phyloP scores from a whole-genome alignment of 1,139 yeast species.

The Zygoascus hellenicus region DNA sequence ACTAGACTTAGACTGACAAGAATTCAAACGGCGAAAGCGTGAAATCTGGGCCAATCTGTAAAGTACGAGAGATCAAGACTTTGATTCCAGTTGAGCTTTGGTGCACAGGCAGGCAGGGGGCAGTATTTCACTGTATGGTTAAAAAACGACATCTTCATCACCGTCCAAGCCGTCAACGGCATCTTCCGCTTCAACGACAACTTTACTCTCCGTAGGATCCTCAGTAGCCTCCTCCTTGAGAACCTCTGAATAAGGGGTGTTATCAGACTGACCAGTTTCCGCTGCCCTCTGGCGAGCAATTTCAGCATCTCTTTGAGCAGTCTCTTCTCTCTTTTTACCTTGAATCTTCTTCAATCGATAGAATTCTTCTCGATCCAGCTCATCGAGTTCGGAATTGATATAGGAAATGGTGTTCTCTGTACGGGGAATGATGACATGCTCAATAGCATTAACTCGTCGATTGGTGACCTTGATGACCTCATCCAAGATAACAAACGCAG shows the following conservation, averaged over 20 bases:
- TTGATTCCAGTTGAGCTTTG: too few relatives aligned
- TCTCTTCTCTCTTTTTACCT: constrained; percentile 84
- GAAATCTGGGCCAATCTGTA: too few relatives aligned
- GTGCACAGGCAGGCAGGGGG: too few relatives aligned
- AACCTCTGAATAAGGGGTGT: not conserved
- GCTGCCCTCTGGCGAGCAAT: constrained; percentile 41
- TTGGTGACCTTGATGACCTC: constrained; percentile 97
- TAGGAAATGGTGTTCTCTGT: constrained; percentile 91
- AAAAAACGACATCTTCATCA: constrained; percentile 17
- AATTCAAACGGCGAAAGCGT: not conserved
- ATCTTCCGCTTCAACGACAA: constrained; percentile 6
- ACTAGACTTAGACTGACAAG: not conserved
- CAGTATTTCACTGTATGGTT: too few relatives aligned
- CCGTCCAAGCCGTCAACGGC: constrained; percentile 9
- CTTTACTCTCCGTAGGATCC: constrained; percentile 5
- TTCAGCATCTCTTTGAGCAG: constrained; percentile 58
- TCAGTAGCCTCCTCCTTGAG: constrained; percentile 3
- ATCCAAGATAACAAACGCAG: constrained; percentile 93
- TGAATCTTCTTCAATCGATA: constrained; percentile 94
- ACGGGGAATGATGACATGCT: constrained; percentile 95
- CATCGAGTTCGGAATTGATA: constrained; percentile 94
- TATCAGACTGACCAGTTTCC: constrained; percentile 8
- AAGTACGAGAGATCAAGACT: too few relatives aligned
- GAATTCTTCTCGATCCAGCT: constrained; percentile 96
- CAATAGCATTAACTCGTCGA: constrained; percentile 97